Evolutionary conservation across 2,329 filamentous ascomycete genomes (phyloP), one percentile per base, ranked within the genome.

Genomic region (Fonsecaea pugnacius): DNA sequence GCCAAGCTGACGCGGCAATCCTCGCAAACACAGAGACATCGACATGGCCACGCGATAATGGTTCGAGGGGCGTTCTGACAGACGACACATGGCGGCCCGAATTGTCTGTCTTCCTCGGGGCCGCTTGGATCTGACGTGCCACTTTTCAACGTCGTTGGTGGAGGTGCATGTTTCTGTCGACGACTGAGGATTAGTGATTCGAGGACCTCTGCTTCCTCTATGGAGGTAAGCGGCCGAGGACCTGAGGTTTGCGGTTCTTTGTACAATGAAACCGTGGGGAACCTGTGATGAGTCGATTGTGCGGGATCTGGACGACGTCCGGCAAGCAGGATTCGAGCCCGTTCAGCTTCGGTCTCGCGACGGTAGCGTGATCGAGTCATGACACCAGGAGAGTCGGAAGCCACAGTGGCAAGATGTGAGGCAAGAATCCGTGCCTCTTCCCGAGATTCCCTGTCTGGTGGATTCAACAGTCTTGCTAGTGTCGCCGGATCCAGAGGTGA

Each of bases 11-110:
- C 91, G 35, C 95, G 85, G 75, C 95, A 98, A 70, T 98, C 95
- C 75, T 99, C 95, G 75, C 95, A 98, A 12, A 98, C 83, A 70
- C 91, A 94, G 63, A 99, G 83, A 75, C 95, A 99, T 2, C 95
- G 90, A 75, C 95, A 99, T 0, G 95, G 95, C 95, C 95, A 98
- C 1, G 96, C 89, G 60, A 99, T 90, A 66, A 98, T 90, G 7
- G 91, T 96, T 18, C 95, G 84, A 2, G 92, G 88, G n/a, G 86
- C 85, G 60, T 87, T 87, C 75, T 98, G 94, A 74, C 95, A 99
- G 4, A 99, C 91, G 0, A 98, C 95, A 73, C 95, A 99, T 70
- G 91, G 90, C 2, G 92, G 92, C 0, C 91, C 89, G 46, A 61
- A 83, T 86, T 33, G 88, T 51, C 63, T 68, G 62, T 72, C 65